Evolutionary conservation across 2,329 filamentous ascomycete species (phyloP), one percentile per base, ranked within the genome.

Genomic region (Cryoendolithus antarcticus): DNA sequence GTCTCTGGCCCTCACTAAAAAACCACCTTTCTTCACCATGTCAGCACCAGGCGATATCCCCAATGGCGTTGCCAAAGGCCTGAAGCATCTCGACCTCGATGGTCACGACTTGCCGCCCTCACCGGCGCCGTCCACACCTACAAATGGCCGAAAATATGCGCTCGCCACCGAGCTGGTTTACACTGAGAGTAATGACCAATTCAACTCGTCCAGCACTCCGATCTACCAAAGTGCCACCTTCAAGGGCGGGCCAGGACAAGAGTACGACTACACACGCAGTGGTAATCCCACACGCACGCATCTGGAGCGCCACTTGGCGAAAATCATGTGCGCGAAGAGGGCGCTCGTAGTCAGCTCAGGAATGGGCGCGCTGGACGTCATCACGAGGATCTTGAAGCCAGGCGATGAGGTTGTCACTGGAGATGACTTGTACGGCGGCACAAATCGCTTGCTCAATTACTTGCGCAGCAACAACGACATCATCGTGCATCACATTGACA

Each of bases 171-270:
- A 98, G 65, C 70, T 98, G 46, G 91, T 98, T 44, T 96, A 89
- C 62, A 96, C 89, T 37, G 91, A 98, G 54, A 79, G 82, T 60
- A 91, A 81, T 64, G 91, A 98, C 63, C 91, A 98, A 67, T 95
- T 96, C 70, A 93, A 93, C 57, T 77, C 91, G 42, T 94, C 86
- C 52, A 96, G 88, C 62, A 81, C 93, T 53, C 91, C 91, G 39
- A 96, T 98, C 58, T 98, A 98, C 64, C 91, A 80, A 73, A 93
- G 86, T 35, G 93, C 91, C 35, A 98, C 91, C 30, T 98, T 98
- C 71, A 98, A 98, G 67, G 91, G 96, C 29, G 57, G 56, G 8
- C 86, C 85, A 44, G 82, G 77, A 50, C 70, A 75, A 56, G 88
- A 96, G 63, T 98, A 96, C 64, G 91, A 98, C 68, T 98, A 98